A percentile compares a stretch with the other conserved stretches of the same genome.
These are phyloP conservation scores for Didymella arachidicola DNA, from an alignment of 2,329 filamentous ascomycete genomes.

Conservation along the genomic window DNA sequence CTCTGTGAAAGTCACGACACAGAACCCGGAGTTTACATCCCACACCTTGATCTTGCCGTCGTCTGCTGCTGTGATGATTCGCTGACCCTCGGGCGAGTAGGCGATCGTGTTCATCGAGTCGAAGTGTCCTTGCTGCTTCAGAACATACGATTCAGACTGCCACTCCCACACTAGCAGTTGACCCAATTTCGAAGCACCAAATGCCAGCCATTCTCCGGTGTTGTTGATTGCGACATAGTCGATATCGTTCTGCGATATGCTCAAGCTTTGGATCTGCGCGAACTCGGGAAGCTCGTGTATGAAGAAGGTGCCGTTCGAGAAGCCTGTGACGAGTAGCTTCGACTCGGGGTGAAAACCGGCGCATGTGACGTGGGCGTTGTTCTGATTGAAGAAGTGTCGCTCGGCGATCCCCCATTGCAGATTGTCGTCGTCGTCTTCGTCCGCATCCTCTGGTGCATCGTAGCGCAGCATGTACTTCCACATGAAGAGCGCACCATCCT, in stretches of 20 bases:
- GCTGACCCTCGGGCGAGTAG: conserved; percentile 92
- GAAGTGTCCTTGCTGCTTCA: conserved; percentile 97
- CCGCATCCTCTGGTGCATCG: conserved; percentile 60
- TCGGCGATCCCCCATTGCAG: conserved; percentile 91
- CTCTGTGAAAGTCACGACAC: conserved; percentile 96
- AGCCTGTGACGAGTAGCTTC: conserved; percentile 93
- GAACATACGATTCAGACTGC: conserved; percentile 98
- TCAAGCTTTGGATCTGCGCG: conserved; percentile 89
- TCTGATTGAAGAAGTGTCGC: conserved; percentile 92
- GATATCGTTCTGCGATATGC: conserved; percentile 96
- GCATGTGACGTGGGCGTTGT: conserved; percentile 84
- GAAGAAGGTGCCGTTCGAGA: conserved; percentile 92
- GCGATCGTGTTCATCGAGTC: conserved; percentile 93
- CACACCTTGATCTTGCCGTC: conserved; percentile 99
- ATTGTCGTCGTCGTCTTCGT: conserved; percentile 69
- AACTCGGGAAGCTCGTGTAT: conserved; percentile 97
- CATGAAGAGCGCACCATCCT: conserved; percentile 93
- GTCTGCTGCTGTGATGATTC: conserved; percentile 91
- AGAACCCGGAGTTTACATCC: conserved; percentile 96
- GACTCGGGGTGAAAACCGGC: conserved; percentile 87
- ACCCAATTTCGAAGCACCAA: conserved; percentile 92
- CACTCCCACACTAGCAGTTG: conserved; percentile 99
- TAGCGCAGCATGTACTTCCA: conserved; percentile 81
- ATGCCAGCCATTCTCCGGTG: conserved; percentile 95
- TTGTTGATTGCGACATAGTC: conserved; percentile 95